These are phyloP conservation scores for Striga hermonthica DNA, from an alignment of 305 asterid genomes.

Conservation along the genomic window DNA sequence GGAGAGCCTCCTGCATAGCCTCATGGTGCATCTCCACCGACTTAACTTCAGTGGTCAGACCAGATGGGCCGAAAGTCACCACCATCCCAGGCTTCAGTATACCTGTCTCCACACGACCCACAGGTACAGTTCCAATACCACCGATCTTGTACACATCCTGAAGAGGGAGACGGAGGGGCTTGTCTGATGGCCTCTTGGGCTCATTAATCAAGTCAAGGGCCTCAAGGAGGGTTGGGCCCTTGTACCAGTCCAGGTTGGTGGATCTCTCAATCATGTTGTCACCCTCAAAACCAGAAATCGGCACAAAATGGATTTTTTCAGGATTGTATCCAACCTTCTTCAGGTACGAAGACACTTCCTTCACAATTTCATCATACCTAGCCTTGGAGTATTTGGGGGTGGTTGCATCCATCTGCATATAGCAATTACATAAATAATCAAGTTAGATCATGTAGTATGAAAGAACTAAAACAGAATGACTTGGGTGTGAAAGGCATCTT, in stretches of 20 bases:
- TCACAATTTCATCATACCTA: slow-evolving; percentile 43
- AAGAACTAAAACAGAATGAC: not conserved
- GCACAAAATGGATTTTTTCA: slow-evolving; percentile 38
- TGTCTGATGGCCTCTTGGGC: slow-evolving; percentile 49
- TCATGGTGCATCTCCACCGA: slow-evolving; percentile 50
- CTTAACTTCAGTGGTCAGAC: slow-evolving; percentile 48
- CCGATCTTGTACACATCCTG: slow-evolving; percentile 53
- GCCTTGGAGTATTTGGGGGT: slow-evolving; percentile 46
- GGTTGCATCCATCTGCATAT: slow-evolving; percentile 44
- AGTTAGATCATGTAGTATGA: not conserved
- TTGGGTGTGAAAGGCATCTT: not conserved
- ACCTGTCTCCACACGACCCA: slow-evolving; percentile 46
- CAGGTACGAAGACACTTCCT: slow-evolving; percentile 47
- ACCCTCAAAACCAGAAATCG: slow-evolving; percentile 42
- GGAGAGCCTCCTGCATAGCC: slow-evolving; percentile 43
- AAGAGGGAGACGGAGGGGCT: slow-evolving; percentile 52
- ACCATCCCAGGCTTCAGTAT: slow-evolving; percentile 44
- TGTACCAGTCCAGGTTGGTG: slow-evolving; percentile 53
- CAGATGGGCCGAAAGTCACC: slow-evolving; percentile 46
- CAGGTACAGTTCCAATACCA: slow-evolving; percentile 52
- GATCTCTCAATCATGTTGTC: slow-evolving; percentile 51
- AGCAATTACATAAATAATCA: not conserved
- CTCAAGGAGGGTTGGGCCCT: slow-evolving; percentile 54
- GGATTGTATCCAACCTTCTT: slow-evolving; percentile 54
- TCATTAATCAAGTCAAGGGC: slow-evolving; percentile 42